These are phyloP conservation scores for Fraxinus platypoda DNA, from an alignment of 305 asterid genomes.

Conservation along the genomic window DNA sequence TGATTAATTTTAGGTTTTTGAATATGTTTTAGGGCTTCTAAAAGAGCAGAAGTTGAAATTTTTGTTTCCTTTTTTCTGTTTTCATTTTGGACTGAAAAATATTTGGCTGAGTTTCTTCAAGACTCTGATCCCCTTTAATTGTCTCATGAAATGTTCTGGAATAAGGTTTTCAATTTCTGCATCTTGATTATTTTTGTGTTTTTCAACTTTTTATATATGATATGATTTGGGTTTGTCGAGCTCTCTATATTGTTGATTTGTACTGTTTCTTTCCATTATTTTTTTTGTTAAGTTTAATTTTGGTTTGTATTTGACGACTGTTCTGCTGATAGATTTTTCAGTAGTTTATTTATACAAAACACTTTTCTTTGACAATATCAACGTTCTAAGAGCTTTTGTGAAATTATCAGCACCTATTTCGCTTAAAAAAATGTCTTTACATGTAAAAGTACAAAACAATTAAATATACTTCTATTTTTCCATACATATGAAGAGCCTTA, in stretches of 20 bases:
- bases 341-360: not conserved
- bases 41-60: not conserved
- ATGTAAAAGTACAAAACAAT: not conserved
- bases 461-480: not conserved
- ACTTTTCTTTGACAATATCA: not conserved
- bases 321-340: not conserved
- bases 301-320: not conserved
- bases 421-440: not conserved
- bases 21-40: not conserved
- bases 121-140: not conserved
- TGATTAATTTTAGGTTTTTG: not conserved
- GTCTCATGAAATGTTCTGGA: not conserved
- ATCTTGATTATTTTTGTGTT: not conserved
- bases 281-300: not conserved
- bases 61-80: not conserved
- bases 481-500: not conserved
- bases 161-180: not conserved
- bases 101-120: not conserved
- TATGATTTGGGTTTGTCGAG: not conserved
- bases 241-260: not conserved
- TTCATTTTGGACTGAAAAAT: not conserved
- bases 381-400: not conserved
- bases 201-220: not conserved
- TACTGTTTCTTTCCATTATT: not conserved
- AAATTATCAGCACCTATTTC: not conserved